Percentiles rank a stretch among this genome's conserved stretches.
These are phyloP conservation scores for Penicillium psychrosexuale DNA, from an alignment of 2,329 filamentous ascomycete genomes.

Conservation along the genomic window DNA sequence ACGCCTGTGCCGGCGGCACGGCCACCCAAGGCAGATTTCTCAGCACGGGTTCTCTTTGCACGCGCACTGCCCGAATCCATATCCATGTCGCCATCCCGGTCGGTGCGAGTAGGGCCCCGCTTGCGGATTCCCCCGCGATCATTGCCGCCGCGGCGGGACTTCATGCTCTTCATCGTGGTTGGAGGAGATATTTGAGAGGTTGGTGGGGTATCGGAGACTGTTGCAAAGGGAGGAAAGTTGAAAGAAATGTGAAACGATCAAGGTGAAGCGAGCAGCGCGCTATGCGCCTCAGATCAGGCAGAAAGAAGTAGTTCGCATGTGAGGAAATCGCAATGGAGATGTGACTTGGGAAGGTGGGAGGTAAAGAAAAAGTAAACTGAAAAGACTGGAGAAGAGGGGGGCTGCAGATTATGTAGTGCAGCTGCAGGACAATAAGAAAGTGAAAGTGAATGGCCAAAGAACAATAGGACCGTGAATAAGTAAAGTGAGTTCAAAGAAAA, in stretches of 20 bases:
- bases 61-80: conserved; percentile 52
- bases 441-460: conserved; percentile 9
- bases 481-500: conserved; percentile 22
- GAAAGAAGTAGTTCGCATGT: conserved; percentile 22
- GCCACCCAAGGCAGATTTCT: conserved; percentile 3
- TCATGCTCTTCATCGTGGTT: conserved; percentile 32
- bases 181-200: background rate
- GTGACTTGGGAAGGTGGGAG: background rate
- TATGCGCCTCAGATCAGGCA: conserved; percentile 26
- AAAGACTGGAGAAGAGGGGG: background rate
- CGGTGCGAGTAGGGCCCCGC: conserved; percentile 47
- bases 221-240: background rate
- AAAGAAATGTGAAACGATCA: conserved; percentile 1
- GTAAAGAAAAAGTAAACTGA: background rate
- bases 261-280: conserved; percentile 20
- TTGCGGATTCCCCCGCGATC: conserved; percentile 53
- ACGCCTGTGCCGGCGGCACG: background rate
- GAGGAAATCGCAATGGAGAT: conserved; percentile 3
- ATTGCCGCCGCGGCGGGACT: conserved; percentile 29
- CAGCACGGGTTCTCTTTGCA: conserved; percentile 32
- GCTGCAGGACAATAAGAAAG: conserved; percentile 3
- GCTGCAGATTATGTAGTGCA: conserved; percentile 14
- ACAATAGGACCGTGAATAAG: conserved; percentile 10
- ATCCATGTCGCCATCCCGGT: conserved; percentile 60
- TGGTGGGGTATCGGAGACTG: background rate